Conservation (phyloP, 2,329 filamentous ascomycete genomes). For the Phialocephala sp. region DNA sequence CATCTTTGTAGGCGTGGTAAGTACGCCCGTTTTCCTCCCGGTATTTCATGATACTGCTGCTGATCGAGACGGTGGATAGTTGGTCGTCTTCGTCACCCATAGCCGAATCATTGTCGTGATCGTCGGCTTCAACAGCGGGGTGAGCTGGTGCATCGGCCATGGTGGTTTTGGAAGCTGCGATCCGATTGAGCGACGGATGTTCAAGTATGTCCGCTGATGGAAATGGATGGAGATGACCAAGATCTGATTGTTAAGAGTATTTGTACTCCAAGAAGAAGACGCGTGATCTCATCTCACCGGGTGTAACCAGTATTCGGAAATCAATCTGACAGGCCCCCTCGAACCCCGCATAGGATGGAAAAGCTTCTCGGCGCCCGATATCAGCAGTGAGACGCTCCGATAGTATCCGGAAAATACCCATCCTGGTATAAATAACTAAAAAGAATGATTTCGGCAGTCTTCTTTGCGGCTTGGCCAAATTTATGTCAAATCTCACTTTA, state of each 20-base stretch:
- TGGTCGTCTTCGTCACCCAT: slow-evolving; percentile 1
- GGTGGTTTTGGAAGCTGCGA: no score
- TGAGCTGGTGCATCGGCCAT: not conserved
- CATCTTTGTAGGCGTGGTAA: slow-evolving; percentile 28
- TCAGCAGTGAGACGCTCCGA: not conserved
- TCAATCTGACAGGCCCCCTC: no score
- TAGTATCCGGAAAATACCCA: not conserved
- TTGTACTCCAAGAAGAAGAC: not conserved
- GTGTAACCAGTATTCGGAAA: not conserved
- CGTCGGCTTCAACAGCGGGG: not conserved
- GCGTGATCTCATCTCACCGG: not conserved
- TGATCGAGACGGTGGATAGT: slow-evolving; percentile 9
- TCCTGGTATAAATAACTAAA: no score
- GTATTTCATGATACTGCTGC: slow-evolving; percentile 7
- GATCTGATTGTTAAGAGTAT: not conserved
- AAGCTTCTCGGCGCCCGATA: not conserved
- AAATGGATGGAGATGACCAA: no score
- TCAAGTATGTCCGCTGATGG: no score
- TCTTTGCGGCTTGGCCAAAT: no score
- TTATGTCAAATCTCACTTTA: no score
- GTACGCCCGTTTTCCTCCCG: slow-evolving; percentile 14
- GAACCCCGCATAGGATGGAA: not conserved
- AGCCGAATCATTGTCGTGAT: slow-evolving; percentile 7
- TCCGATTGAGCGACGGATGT: no score
- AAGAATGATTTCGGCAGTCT: no score